phyloP scores from a whole-genome alignment of 1,284 basidiomycete genomes.

The Abortiporus biennis region DNA sequence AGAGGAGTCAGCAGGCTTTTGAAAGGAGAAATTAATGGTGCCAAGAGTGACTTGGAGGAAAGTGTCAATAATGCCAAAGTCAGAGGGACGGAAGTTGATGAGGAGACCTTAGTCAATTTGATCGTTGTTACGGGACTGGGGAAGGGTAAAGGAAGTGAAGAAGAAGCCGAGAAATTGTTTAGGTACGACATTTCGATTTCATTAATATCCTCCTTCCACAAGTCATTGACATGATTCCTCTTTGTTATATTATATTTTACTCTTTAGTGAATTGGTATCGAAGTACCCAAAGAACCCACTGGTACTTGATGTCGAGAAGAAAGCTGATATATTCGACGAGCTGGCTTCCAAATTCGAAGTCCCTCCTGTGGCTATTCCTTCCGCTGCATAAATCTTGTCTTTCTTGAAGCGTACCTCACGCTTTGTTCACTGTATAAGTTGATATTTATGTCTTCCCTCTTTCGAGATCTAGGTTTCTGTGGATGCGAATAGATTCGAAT shows the following conservation, averaged over 20 bases:
- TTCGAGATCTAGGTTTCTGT: no score
- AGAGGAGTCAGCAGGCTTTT: conserved; percentile 82
- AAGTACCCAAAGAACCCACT: conserved; percentile 64
- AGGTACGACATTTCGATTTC: conserved; percentile 42
- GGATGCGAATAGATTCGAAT: no score
- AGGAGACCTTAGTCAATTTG: conserved; percentile 67
- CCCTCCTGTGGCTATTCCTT: conserved; percentile 42
- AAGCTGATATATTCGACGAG: conserved; percentile 67
- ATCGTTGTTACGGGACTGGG: conserved; percentile 64
- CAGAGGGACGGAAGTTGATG: conserved; percentile 42
- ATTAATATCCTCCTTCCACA: conserved; percentile 8
- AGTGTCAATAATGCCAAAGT: conserved; percentile 40
- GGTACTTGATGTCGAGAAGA: conserved; percentile 55
- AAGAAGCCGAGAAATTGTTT: conserved; percentile 60
- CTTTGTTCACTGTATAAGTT: not conserved
- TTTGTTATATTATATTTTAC: conserved; percentile 2
- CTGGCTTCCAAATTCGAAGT: conserved; percentile 60
- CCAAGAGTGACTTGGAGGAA: conserved; percentile 81
- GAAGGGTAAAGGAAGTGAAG: conserved; percentile 37
- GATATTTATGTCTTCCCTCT: no score
- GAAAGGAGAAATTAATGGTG: conserved; percentile 75
- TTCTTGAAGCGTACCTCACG: not conserved
- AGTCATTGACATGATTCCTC: not conserved
- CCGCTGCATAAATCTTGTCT: conserved; percentile 13
- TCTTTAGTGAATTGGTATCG: no score